Conservation (phyloP, 2,329 filamentous ascomycete genomes). For the Ploettnerulaceae sp. region DNA sequence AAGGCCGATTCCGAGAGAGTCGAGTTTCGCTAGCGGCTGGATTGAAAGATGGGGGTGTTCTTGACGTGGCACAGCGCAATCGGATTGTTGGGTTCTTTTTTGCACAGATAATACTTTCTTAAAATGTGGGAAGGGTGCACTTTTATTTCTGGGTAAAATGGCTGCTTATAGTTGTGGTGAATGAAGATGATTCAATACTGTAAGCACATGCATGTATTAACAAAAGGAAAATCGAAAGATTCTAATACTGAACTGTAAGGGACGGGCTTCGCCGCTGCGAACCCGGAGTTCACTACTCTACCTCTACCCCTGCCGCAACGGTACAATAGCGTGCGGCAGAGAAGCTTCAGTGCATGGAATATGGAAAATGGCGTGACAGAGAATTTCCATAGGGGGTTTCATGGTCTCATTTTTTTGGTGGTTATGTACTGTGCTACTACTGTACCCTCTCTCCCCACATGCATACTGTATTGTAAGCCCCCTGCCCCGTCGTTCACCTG, state of each 20-base stretch:
- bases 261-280: conserved; percentile 1
- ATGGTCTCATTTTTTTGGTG: conserved; percentile 2
- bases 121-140: background rate
- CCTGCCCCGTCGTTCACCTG: no score
- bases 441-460: no score
- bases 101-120: background rate
- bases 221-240: background rate
- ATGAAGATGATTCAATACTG: no score
- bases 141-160: background rate
- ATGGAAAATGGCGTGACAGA: conserved; percentile 3
- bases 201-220: no score
- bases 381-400: conserved; percentile 2
- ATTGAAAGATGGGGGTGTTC: background rate
- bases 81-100: background rate
- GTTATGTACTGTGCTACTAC: no score
- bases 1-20: background rate
- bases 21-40: background rate
- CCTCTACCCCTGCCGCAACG: background rate
- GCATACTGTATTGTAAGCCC: no score
- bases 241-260: background rate
- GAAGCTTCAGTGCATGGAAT: conserved; percentile 4
- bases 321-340: background rate
- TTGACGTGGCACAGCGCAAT: conserved; percentile 4
- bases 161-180: background rate
- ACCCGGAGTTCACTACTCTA: background rate